Evolutionary conservation across 768 basidiomycete species (phyloP).

Genomic region (Podaxis carcinomalis): DNA sequence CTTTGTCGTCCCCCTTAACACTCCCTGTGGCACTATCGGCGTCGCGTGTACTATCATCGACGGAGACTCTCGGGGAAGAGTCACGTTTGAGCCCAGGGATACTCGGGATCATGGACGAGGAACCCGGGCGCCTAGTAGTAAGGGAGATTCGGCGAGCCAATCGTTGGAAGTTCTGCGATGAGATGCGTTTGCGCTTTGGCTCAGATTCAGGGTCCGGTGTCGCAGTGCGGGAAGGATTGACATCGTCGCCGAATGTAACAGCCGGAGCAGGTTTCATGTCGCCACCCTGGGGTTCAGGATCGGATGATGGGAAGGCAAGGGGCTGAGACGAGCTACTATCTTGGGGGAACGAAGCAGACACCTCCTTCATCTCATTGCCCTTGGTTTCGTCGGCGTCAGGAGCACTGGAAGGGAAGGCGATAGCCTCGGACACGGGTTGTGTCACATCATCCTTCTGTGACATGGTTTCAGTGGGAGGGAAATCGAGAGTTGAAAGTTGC

Average conservation of each 20-base stretch:
- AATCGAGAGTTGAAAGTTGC: slow-evolving; percentile 9
- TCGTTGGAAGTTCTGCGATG: slow-evolving; percentile 84
- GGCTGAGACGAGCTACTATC: not conserved
- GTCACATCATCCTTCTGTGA: not conserved
- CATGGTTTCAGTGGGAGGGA: slow-evolving; percentile 7
- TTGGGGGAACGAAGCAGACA: slow-evolving; percentile 5
- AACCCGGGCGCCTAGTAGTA: slow-evolving; percentile 53
- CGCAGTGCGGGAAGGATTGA: slow-evolving; percentile 62
- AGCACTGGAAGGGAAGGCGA: not conserved
- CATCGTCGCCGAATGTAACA: slow-evolving; percentile 65
- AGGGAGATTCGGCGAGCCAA: slow-evolving; percentile 72
- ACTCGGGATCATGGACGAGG: slow-evolving; percentile 33
- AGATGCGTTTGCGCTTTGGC: slow-evolving; percentile 74
- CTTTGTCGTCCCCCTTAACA: slow-evolving; percentile 48
- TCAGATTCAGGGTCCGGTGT: slow-evolving; percentile 74
- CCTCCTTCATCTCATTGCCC: not conserved
- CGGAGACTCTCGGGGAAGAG: slow-evolving; percentile 41
- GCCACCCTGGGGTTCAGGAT: slow-evolving; percentile 14
- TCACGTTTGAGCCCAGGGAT: slow-evolving; percentile 53
- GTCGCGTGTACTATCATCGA: slow-evolving; percentile 39
- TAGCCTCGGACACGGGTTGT: not conserved
- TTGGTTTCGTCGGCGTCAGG: not conserved
- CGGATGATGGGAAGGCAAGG: slow-evolving; percentile 25
- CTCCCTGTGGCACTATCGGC: slow-evolving; percentile 57
- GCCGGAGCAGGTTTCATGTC: slow-evolving; percentile 22